Base-by-base conservation (phyloP, 2,329 filamentous ascomycete genomes). In the Aureobasidium sp. region DNA sequence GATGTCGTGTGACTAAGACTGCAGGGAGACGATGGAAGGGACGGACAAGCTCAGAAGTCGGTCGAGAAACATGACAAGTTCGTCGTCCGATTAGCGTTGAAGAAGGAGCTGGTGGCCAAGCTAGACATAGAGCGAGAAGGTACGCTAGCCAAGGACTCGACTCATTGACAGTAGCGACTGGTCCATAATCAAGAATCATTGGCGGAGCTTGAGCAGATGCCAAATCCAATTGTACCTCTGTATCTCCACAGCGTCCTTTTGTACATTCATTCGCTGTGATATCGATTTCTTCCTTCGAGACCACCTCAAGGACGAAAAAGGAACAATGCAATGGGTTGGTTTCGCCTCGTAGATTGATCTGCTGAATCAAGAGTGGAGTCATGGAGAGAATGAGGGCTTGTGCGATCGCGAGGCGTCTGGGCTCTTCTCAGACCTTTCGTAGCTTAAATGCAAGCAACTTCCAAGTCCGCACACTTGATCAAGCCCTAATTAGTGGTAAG, bases 191-290 rank as follows among this genome's bases (percentile, higher is more conserved):
- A 36, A 53, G 48, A 53, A 40, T 38, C 51, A 31, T 55, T 38
- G 51, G 33, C 51, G 33, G 51, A 55, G 51, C 51, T 55, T 40
- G 51, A 40, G 23, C 20, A 40, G 33, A 40, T 55, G 51, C 51
- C 33, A 27, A 55, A 25, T 55, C n/a, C 33, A 11, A 20, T 23
- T 9, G 51, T 55, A 55, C 51, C 33, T 40, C 20, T 25, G 51
- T 55, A 55, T 23, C 38, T 40, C n/a, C 33, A n/a, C n/a, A 29
- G 40, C 51, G 51, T 55, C 33, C 51, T 25, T 25, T 40, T 11
- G n/a, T 40, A 15, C 6, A 40, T 20, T 55, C 40, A 23, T n/a
- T 5, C 7, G 16, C 15, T 23, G 25, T 55, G 51, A 10, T 16
- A 55, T 40, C 20, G 33, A 53, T 36, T 55, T n/a, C n/a, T 55